Conservation (phyloP, 495 filamentous ascomycete species). For the Xylona heveae region DNA sequence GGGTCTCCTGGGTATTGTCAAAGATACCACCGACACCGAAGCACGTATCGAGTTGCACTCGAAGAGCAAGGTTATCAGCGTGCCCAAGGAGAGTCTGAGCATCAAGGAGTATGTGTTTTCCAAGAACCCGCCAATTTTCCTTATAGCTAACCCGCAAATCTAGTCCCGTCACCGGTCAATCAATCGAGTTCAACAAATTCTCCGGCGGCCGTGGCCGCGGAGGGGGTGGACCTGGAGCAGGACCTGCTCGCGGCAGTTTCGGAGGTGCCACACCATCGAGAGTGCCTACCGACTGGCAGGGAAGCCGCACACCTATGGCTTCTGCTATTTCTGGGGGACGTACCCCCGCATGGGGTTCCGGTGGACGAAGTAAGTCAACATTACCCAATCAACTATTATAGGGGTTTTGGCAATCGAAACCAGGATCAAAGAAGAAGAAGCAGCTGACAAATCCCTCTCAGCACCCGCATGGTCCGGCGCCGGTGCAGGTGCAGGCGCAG, state of each 20-base stretch:
- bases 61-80: slow-evolving; percentile 66
- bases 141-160: slow-evolving; percentile 1
- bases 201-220: slow-evolving; percentile 31
- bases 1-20: slow-evolving; percentile 83
- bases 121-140: not conserved
- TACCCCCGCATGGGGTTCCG: slow-evolving; percentile 10
- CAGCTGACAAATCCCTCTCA: no score
- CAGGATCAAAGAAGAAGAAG: no score
- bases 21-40: slow-evolving; percentile 65
- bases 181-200: slow-evolving; percentile 42
- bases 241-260: slow-evolving; percentile 14
- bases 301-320: slow-evolving; percentile 10
- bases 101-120: slow-evolving; percentile 51
- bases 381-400: no score
- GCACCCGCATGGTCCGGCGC: slow-evolving; percentile 37
- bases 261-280: slow-evolving; percentile 17
- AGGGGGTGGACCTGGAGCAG: slow-evolving; percentile 18
- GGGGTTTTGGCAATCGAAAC: no score
- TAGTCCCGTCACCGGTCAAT: slow-evolving; percentile 15
- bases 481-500: slow-evolving; percentile 7
- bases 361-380: slow-evolving; percentile 27
- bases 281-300: slow-evolving; percentile 12
- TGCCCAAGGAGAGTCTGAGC: slow-evolving; percentile 52
- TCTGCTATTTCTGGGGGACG: not conserved
- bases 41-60: slow-evolving; percentile 85